Base-by-base conservation (phyloP, 208 protist genomes). In the Crithidia mellificae region DNA sequence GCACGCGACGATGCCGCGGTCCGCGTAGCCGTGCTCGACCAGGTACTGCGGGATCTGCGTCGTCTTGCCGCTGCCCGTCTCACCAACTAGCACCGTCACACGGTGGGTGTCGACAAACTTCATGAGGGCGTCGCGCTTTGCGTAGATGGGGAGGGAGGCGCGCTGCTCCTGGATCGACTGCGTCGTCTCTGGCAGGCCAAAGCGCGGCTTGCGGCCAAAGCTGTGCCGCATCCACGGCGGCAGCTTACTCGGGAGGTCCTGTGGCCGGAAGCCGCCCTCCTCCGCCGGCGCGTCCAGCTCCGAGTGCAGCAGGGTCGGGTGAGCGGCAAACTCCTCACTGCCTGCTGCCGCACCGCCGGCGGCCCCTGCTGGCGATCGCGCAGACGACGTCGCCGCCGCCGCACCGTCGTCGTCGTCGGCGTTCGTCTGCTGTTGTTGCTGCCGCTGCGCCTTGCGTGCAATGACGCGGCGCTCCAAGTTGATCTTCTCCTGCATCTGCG, bases 31-130 rank as follows among this genome's bases (percentile, higher is more conserved):
- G 20, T 64, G 69, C 44, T 94, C 80, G 43, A 91, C 79, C 22
- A 97, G 69, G 73, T 95, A 96, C 77, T 96, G 93, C 29, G 93
- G 84, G 24, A 97, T 78, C 72, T 97, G 93, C 2, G 93, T 97
- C 6, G 93, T 97, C 70, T 97, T 97, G 17, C 93, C 93, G 36
- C 87, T 94, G 41, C 93, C 93, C 12, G 93, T 97, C 55, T 96
- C 93, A 47, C 93, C 93, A 38, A 92, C 80, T 14, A 97, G 79
- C 20, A 97, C 78, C 15, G 80, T 83, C 51, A 95, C 75, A 41
- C 85, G 73, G 63, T 91, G 94, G 73, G 94, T 85, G 24, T 87
- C 82, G 41, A 96, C 83, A 58, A 75, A 88, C 57, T 83, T 78
- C 47, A 97, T 69, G n/a, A 95, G 78, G 53, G 92, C 87, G 1